Conservation (phyloP, 495 filamentous ascomycete genomes). For the Podospora comata region DNA sequence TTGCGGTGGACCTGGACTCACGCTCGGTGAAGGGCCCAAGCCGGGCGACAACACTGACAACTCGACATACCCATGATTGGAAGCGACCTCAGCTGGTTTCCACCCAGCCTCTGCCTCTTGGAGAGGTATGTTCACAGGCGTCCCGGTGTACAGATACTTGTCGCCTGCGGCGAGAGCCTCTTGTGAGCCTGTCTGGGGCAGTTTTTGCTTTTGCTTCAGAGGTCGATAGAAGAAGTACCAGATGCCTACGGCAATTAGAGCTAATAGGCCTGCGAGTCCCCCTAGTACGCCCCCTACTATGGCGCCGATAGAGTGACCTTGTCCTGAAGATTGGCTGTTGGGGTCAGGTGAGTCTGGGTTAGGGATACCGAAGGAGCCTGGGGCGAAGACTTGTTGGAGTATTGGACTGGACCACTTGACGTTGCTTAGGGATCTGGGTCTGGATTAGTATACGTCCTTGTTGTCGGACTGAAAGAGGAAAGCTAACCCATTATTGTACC, state of each 20-base stretch:
- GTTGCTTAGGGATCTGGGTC: not conserved
- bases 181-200: not conserved
- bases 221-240: not conserved
- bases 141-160: not conserved
- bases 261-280: not conserved
- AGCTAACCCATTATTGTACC: not conserved
- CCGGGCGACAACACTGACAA: not conserved
- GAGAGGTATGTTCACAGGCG: not conserved
- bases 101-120: not conserved
- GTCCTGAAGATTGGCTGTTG: not conserved
- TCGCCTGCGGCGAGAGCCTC: not conserved
- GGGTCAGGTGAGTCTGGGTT: not conserved
- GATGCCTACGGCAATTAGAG: not conserved
- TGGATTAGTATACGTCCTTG: not conserved
- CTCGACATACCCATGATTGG: not conserved
- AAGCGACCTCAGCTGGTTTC: not conserved
- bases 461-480: not conserved
- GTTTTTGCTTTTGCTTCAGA: not conserved
- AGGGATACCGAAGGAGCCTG: not conserved
- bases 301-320: not conserved
- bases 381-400: conserved; percentile 6
- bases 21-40: not conserved
- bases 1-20: not conserved
- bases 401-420: not conserved
- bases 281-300: not conserved